These are phyloP conservation scores for Fusarium chlamydosporum DNA, from an alignment of 2,329 filamentous ascomycete species.

Conservation along the genomic window DNA sequence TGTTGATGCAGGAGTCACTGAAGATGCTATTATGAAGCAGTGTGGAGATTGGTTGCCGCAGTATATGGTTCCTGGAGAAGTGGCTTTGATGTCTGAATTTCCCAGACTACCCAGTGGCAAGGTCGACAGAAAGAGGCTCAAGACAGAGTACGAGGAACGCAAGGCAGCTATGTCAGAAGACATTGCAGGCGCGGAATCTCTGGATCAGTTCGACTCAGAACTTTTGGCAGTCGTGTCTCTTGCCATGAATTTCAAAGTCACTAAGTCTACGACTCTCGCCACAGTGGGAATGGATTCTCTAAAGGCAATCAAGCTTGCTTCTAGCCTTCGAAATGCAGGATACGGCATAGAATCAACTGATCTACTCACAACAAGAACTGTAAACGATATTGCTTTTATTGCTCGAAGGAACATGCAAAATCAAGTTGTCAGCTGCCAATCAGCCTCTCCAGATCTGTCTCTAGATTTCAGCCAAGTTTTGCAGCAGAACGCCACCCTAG, in stretches of 20 bases:
- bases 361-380: conserved; percentile 70
- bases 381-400: conserved; percentile 52
- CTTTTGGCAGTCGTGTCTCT: conserved; percentile 60
- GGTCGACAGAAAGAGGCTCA: conserved; percentile 77
- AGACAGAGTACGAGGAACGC: conserved; percentile 61
- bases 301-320: conserved; percentile 67
- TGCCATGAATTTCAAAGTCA: conserved; percentile 58
- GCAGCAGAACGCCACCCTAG: conserved; percentile 29
- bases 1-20: conserved; percentile 57
- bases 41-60: conserved; percentile 83
- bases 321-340: conserved; percentile 70
- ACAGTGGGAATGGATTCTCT: conserved; percentile 75
- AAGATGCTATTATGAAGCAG: conserved; percentile 65
- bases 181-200: conserved; percentile 25
- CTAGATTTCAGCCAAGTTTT: conserved; percentile 39
- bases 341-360: conserved; percentile 70
- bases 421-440: background rate
- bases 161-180: conserved; percentile 31
- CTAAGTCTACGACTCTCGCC: conserved; percentile 61
- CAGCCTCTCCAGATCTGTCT: conserved; percentile 32
- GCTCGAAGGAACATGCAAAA: conserved; percentile 16
- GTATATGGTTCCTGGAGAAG: conserved; percentile 86
- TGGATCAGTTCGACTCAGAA: conserved; percentile 44
- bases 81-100: conserved; percentile 74
- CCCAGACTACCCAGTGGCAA: conserved; percentile 88